A percentile compares a stretch with the other conserved stretches of the same genome.
These are phyloP conservation scores for Erodium texanum DNA, from an alignment of 441 rosid species.

Conservation along the genomic window DNA sequence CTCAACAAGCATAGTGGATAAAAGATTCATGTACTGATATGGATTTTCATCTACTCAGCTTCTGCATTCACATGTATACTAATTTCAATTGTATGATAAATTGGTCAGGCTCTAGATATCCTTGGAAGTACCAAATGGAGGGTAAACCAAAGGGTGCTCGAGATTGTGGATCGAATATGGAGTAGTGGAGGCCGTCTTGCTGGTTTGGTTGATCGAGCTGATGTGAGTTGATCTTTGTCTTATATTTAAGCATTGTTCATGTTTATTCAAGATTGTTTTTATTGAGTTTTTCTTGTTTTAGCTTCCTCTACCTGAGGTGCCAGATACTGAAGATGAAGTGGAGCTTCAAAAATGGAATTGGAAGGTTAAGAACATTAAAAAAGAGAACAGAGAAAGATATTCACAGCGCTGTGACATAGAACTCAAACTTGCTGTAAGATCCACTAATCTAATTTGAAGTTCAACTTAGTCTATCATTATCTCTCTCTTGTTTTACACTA, in stretches of 20 bases:
- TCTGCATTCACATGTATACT: background rate
- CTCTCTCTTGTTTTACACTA: background rate
- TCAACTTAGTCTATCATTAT: background rate
- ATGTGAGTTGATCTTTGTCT: slow-evolving; percentile 40
- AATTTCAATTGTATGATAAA: slow-evolving; percentile 16
- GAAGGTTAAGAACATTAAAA: slow-evolving; percentile 50
- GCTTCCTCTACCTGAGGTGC: slow-evolving; percentile 73
- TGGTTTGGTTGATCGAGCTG: slow-evolving; percentile 79
- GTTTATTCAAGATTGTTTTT: background rate
- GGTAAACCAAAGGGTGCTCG: slow-evolving; percentile 66
- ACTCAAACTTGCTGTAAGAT: slow-evolving; percentile 86
- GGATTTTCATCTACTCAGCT: background rate
- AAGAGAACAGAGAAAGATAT: slow-evolving; percentile 83
- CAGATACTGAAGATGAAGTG: slow-evolving; percentile 57
- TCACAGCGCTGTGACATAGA: slow-evolving; percentile 91
- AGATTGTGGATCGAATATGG: slow-evolving; percentile 86
- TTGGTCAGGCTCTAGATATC: slow-evolving; percentile 72
- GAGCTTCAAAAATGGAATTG: slow-evolving; percentile 73
- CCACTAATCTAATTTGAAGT: slow-evolving; percentile 8
- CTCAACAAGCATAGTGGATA: background rate
- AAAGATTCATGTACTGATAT: background rate
- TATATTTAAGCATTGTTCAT: background rate
- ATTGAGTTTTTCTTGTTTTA: slow-evolving; percentile 13
- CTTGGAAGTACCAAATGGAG: slow-evolving; percentile 96
- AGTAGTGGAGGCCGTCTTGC: slow-evolving; percentile 72